Evolutionary conservation across 2,329 filamentous ascomycete species (phyloP).

Genomic region (Ceratocystis smalleyi): DNA sequence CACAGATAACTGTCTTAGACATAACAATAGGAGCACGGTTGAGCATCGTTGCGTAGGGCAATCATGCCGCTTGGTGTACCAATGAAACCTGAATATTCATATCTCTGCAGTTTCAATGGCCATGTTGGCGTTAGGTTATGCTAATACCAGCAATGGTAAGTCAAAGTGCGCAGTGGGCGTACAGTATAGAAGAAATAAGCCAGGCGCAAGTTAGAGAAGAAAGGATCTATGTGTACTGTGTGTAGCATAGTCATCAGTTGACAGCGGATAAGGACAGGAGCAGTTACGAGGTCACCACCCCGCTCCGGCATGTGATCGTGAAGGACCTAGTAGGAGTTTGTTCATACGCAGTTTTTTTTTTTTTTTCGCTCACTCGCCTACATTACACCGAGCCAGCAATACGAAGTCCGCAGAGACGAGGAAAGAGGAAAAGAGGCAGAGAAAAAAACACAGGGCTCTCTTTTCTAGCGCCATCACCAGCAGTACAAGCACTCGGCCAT

Average conservation of each 20-base stretch:
- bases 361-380: background rate
- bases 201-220: background rate
- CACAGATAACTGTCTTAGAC: background rate
- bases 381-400: background rate
- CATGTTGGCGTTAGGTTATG: background rate
- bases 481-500: background rate
- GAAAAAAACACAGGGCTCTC: background rate
- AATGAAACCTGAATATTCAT: background rate
- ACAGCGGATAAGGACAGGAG: constrained; percentile 2
- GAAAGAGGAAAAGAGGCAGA: background rate
- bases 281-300: background rate
- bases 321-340: no score
- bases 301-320: background rate
- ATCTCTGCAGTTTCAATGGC: background rate
- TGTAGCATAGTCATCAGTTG: background rate
- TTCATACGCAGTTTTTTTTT: background rate
- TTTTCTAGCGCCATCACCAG: background rate
- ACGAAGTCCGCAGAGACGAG: background rate
- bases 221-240: background rate
- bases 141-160: no score
- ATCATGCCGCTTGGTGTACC: background rate
- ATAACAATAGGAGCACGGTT: background rate
- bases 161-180: no score
- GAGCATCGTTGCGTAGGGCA: background rate
- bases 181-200: background rate